Evolutionary conservation across 2,329 filamentous ascomycete species (phyloP).

Genomic region (Ophiosphaerella narmari): DNA sequence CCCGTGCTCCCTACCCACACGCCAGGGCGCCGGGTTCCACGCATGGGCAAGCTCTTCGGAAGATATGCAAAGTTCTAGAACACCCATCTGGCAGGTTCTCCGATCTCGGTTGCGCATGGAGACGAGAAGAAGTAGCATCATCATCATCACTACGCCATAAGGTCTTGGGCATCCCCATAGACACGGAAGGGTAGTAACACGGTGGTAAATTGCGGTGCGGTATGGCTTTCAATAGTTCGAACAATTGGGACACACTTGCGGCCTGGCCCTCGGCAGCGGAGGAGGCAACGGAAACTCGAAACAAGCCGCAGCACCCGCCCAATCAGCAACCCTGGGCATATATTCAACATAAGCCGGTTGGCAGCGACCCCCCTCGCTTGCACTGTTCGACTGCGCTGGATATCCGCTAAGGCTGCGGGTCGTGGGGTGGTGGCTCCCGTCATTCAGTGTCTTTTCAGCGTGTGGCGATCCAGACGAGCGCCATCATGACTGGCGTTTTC

Average conservation of each 20-base stretch:
- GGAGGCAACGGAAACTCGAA: constrained; percentile 2
- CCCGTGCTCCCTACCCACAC: constrained; percentile 1
- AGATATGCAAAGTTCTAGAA: background rate
- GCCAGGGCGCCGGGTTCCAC: constrained; percentile 7
- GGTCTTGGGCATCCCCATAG: no score
- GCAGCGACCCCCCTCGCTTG: constrained; percentile 3
- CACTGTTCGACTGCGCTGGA: background rate
- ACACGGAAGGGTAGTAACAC: no score
- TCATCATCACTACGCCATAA: no score
- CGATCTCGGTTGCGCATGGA: background rate
- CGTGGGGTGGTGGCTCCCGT: constrained; percentile 2
- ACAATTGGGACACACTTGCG: background rate
- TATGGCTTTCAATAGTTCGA: constrained; percentile 9
- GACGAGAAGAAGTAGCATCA: no score
- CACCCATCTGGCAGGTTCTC: background rate
- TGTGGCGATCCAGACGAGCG: constrained; percentile 17
- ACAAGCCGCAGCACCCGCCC: background rate
- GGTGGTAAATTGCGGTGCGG: background rate
- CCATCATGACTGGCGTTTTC: constrained; percentile 11
- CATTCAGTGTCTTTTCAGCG: constrained; percentile 1
- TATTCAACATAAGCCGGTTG: constrained; percentile 3
- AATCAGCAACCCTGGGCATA: constrained; percentile 7
- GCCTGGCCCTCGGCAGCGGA: constrained; percentile 1
- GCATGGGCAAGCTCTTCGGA: constrained; percentile 1
- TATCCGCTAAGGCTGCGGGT: constrained; percentile 8